Base-by-base conservation (phyloP, 2,329 filamentous ascomycete species). In the Alternaria sp. region DNA sequence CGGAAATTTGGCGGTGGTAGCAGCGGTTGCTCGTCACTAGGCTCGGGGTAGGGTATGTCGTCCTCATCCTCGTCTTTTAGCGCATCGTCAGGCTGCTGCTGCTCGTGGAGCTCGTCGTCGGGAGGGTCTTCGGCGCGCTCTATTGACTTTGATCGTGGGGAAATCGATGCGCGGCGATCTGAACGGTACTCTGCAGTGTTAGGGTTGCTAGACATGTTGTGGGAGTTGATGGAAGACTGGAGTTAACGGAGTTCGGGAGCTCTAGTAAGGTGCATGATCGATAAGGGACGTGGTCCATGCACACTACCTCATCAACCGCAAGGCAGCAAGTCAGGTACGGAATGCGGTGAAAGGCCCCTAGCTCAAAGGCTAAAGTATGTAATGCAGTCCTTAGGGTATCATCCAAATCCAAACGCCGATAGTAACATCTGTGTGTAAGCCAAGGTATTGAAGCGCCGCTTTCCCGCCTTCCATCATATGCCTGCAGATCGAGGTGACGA, bases 1-100 rank as follows among this genome's bases (percentile, higher is more conserved):
- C 89, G 85, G 79, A 97, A 95, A 82, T 78, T 82, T 64, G 80
- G 76, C 3, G 80, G 81, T n/a, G 79, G 81, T 28, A 78, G 73
- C 12, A 82, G 75, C 6, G 72, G 73, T 40, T 76, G 74, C 53
- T 75, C 73, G 30, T 76, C 76, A 59, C 54, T 67, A 43, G 75
- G 73, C 66, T 80, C 77, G 8, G 71, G 73, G 54, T 79, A 79
- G 10, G 77, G 72, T 54, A 75, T 70, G 47, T 79, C 74, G 51
- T 76, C 72, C 13, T 78, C 73, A 47, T 56, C 43, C 25, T 50
- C 59, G 10, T 62, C 56, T 19, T 66, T 66, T 32, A 67, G 63
- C 58, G 66, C 65, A 57, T 73, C 69, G 6, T 68, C 67, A 50
- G 70, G 57, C 53, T 71, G 65, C 46, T 70, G 65, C 36, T 71